These are phyloP conservation scores for Mortierella sp. DNA, from an alignment of 371 early-diverging fungal genomes.

Conservation along the genomic window DNA sequence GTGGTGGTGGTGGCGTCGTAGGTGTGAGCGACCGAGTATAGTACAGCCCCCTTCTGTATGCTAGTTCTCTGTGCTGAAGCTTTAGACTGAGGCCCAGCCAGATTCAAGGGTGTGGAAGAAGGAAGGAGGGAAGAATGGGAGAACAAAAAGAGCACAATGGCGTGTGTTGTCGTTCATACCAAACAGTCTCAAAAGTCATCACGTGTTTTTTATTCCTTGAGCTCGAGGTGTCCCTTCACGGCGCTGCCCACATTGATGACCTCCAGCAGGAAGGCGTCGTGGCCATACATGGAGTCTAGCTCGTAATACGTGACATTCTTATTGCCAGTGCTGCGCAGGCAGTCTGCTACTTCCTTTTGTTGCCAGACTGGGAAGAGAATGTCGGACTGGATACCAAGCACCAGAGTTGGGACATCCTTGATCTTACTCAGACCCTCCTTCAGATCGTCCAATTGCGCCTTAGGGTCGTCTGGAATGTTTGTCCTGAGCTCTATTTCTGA, in stretches of 20 bases:
- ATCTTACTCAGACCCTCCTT: conserved; percentile 67
- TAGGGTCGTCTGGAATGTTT: conserved; percentile 30
- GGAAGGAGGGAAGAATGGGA: too few relatives aligned
- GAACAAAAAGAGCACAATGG: too few relatives aligned
- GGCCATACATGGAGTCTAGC: conserved; percentile 96
- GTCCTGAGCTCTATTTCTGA: conserved; percentile 1
- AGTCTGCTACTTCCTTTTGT: conserved; percentile 93
- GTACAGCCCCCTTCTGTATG: too few relatives aligned
- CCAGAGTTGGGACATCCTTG: conserved; percentile 79
- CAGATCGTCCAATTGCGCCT: conserved; percentile 65
- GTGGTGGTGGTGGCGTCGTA: too few relatives aligned
- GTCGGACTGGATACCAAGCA: conserved; percentile 95
- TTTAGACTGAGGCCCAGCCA: too few relatives aligned
- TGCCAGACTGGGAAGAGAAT: conserved; percentile 95
- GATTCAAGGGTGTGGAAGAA: too few relatives aligned
- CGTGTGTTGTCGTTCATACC: not conserved
- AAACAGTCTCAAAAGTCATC: too few relatives aligned
- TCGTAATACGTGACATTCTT: conserved; percentile 93
- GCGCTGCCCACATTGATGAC: conserved; percentile 90
- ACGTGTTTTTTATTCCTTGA: conserved; percentile 51
- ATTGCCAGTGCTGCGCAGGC: conserved; percentile 85
- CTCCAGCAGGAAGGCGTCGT: conserved; percentile 96
- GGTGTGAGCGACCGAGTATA: too few relatives aligned
- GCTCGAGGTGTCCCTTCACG: conserved; percentile 92
- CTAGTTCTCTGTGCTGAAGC: too few relatives aligned